Base-by-base conservation (phyloP, 2,329 filamentous ascomycete species). In the Phialophora verrucosa region DNA sequence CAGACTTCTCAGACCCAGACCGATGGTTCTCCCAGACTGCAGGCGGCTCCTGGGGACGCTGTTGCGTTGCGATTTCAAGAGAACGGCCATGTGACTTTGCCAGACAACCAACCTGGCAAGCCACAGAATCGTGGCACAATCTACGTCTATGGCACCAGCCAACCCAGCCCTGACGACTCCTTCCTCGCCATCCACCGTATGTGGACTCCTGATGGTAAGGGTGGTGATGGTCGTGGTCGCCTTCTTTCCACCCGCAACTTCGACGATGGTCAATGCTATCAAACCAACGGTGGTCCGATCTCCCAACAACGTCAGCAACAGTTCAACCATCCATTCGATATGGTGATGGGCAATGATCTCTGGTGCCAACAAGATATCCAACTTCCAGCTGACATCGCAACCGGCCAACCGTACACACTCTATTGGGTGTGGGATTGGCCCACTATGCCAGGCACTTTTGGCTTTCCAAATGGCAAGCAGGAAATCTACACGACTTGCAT, bases 351-450 rank as follows among this genome's bases (percentile, higher is more conserved):
- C 29, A 78, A 79, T 54, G 86, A 90, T 73, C 82, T 93, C 59
- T 89, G 85, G 81, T 98, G 95, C 79, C 93, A 97, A 78, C 89
- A 89, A 42, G 89, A 95, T 74, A 81, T 97, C 56, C 83, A 88
- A 74, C 81, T 99, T 14, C 95, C 95, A 0, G 75, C 82, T 4
- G 85, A 90, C 72, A 81, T 87, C 55, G 78, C 84, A n/a, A 77
- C 82, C 10, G 87, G 88, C 53, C 85, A 88, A 32, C 84, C 84
- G 31, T 91, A 93, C 76, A 94, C 92, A 2, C 80, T 97, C 59
- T 96, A 97, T 83, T 98, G 94, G 94, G 90, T 97, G 54, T 98
- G 95, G 95, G 90, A 96, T 78, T 99, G 93, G 92, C 89, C 90
- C 2, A 89, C 87, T 14, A 82, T 70, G n/a, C 74, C 78, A 11